These are phyloP conservation scores for Acidiella bohemica DNA, from an alignment of 495 filamentous ascomycete genomes.

Conservation along the genomic window DNA sequence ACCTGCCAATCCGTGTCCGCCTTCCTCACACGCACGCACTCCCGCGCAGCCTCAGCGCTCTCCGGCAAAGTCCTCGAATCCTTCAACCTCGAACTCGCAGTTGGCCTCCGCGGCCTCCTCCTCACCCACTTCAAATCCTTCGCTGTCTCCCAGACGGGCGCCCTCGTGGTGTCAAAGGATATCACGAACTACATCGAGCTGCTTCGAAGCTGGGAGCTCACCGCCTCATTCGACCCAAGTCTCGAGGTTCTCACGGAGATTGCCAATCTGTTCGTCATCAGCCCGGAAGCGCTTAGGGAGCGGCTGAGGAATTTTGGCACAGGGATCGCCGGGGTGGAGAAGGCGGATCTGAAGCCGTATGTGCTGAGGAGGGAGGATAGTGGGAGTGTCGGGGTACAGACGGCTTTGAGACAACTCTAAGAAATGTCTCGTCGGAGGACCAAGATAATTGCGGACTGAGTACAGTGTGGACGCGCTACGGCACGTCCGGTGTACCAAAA, in stretches of 20 bases:
- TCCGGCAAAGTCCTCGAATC: conserved; percentile 59
- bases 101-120: conserved; percentile 59
- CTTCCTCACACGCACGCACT: conserved; percentile 58
- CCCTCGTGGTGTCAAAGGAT: conserved; percentile 91
- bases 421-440: too few relatives aligned
- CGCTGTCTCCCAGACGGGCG: conserved; percentile 77
- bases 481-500: too few relatives aligned
- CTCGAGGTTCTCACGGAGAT: conserved; percentile 85
- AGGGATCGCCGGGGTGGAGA: conserved; percentile 42
- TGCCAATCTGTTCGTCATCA: conserved; percentile 92
- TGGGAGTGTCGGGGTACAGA: conserved; percentile 65
- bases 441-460: too few relatives aligned
- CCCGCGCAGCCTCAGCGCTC: conserved; percentile 48
- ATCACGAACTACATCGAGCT: conserved; percentile 79
- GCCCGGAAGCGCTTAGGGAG: conserved; percentile 74
- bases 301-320: conserved; percentile 45
- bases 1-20: conserved; percentile 66
- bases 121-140: conserved; percentile 93
- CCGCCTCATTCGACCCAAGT: conserved; percentile 51
- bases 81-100: conserved; percentile 73
- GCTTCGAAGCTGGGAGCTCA: conserved; percentile 56
- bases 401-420: conserved; percentile 62
- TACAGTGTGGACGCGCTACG: too few relatives aligned
- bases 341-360: conserved; percentile 65
- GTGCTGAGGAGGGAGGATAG: conserved; percentile 71